Base-by-base conservation (phyloP, 2,329 filamentous ascomycete genomes). In the Hyphodiscus sp. region DNA sequence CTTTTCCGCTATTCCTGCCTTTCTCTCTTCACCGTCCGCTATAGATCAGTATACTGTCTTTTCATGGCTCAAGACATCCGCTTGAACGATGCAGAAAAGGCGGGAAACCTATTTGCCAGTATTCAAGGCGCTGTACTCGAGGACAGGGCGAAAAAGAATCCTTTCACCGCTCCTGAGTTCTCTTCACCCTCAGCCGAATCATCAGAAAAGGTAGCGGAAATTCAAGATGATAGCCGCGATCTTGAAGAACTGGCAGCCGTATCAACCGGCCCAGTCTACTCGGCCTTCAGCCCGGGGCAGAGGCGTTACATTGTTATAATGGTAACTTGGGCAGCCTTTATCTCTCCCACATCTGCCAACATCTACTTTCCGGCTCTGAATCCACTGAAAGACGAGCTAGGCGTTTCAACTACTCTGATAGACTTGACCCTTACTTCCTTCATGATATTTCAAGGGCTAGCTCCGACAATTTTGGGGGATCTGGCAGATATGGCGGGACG, bases 381-480 rank as follows among this genome's bases (percentile, higher is more conserved):
- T 41, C 61, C 65, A 16, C 68, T 76, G 11, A 45, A 61, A 29
- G 41, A 38, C 9, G 56, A 67, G 30, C 59, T 68, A 13, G 50
- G 58, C 49, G 62, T 67, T n/a, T 66, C 65, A 7, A 59, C 61
- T 9, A 65, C 61, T 20, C 55, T 63, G 19, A 66, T 68, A 50
- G 68, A 67, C 49, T 49, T 68, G 20, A 67, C 65, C 30, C 56
- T 68, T 11, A 68, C 65, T 7, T 62, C 61, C 19, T 68, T 65
- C 43, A 64, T 67, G 65, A 75, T 85, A 47, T 76, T 85, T 38
- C 82, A 84, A 69, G 82, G 78, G 19, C 67, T 85, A 13, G 74
- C 77, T 1, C 82, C 82, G 29, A 78, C 76, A 56, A 73, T 84
- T 49, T 71, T 82, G 47, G 81, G 80, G 1, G 76, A 76, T 2